phyloP scores from a whole-genome alignment of 148 eudicot genomes.

The Arbutus unedo region DNA sequence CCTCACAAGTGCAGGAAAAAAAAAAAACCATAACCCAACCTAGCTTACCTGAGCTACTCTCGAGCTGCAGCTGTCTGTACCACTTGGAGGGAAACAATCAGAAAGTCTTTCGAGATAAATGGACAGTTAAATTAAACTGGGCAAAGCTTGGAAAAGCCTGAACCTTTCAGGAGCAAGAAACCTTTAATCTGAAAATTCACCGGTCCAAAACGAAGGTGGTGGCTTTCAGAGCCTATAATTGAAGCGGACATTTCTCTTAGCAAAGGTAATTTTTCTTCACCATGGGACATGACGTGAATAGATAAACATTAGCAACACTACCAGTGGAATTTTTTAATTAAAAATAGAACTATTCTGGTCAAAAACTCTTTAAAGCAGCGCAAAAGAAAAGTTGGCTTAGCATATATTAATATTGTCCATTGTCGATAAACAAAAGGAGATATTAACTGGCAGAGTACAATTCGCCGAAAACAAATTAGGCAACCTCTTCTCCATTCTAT shows the following conservation, averaged over 20 bases:
- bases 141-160: constrained; percentile 4
- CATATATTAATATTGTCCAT: background rate
- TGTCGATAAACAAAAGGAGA: background rate
- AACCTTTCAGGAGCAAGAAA: constrained; percentile 1
- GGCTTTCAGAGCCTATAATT: background rate
- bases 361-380: background rate
- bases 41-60: no score
- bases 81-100: no score
- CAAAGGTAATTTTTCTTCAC: background rate
- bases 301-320: background rate
- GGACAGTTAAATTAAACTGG: background rate
- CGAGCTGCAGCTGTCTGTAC: no score
- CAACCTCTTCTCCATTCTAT: no score
- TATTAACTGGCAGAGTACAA: background rate
- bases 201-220: background rate
- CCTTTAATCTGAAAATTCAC: constrained; percentile 2
- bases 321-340: background rate
- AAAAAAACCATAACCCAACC: no score
- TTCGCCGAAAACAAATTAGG: background rate
- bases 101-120: no score
- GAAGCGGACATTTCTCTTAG: background rate
- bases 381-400: background rate
- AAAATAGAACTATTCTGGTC: background rate
- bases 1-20: no score
- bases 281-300: background rate